phyloP scores from a whole-genome alignment of 2,329 filamentous ascomycete species.

The Aspergillus sp. region DNA sequence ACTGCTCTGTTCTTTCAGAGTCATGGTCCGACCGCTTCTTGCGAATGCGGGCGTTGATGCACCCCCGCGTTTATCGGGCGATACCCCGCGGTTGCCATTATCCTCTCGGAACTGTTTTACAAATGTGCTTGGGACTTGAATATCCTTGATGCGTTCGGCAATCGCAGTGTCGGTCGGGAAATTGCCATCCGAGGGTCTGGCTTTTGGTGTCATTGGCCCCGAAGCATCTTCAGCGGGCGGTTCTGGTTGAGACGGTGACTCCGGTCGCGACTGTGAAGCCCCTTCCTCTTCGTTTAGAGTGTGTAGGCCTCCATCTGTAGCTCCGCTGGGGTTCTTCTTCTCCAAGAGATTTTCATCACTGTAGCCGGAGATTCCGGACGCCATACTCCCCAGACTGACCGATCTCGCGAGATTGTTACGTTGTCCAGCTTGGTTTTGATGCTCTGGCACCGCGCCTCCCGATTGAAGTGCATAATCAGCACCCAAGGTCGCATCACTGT shows the following conservation, averaged over 20 bases:
- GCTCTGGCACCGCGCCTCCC: slow-evolving; percentile 64
- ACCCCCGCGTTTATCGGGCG: slow-evolving; percentile 54
- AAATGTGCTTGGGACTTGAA: slow-evolving; percentile 84
- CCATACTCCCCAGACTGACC: slow-evolving; percentile 85
- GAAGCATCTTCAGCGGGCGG: slow-evolving; percentile 35
- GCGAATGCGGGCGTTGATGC: slow-evolving; percentile 47
- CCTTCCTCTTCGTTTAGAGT: slow-evolving; percentile 57
- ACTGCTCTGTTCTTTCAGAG: slow-evolving; percentile 93
- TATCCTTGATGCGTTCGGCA: slow-evolving; percentile 80
- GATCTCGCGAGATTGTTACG: slow-evolving; percentile 60
- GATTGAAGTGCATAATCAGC: slow-evolving; percentile 80
- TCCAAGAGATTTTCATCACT: slow-evolving; percentile 45
- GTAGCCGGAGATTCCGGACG: slow-evolving; percentile 62
- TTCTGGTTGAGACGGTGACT: slow-evolving; percentile 33
- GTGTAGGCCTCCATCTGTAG: slow-evolving; percentile 46
- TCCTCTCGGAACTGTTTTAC: slow-evolving; percentile 81
- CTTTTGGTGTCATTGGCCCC: slow-evolving; percentile 66
- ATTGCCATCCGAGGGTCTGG: slow-evolving; percentile 51
- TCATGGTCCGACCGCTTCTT: slow-evolving; percentile 66
- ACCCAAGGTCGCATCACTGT: slow-evolving; percentile 68
- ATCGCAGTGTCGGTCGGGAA: slow-evolving; percentile 84
- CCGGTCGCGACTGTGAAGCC: slow-evolving; percentile 26
- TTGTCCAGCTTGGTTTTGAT: slow-evolving; percentile 15
- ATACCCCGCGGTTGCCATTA: slow-evolving; percentile 51
- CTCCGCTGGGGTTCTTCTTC: slow-evolving; percentile 36